Base-by-base conservation (phyloP, 208 protist genomes). In the Trypanosoma brucei region DNA sequence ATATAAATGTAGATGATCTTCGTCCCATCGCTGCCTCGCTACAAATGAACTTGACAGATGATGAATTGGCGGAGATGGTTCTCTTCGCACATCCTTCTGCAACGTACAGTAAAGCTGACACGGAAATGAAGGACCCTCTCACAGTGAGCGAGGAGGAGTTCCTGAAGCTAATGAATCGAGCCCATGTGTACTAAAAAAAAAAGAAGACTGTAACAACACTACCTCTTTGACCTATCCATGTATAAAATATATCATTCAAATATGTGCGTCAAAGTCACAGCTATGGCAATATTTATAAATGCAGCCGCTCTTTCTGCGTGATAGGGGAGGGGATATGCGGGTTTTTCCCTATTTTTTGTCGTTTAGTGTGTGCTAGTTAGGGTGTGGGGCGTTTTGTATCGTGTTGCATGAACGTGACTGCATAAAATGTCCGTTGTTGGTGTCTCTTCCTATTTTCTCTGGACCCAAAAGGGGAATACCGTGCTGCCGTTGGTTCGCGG, bases 61-160 rank as follows among this genome's bases (percentile, higher is more conserved):
- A 98, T 30, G 97, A 99, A 72, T 75, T 99, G 40, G 69, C 88
- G 50, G 95, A 97, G 64, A 99, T 99, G 96, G 94, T 99, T 59
- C 83, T 97, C 11, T 97, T 97, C 73, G 92, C 94, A 9, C 91
- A 97, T 49, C 36, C 70, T 14, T 79, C 89, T 38, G 68, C 72
- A 35, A 70, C 88, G 62, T 78, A 59, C 53, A 65, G 68, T 55
- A 66, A 70, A 62, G 60, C 68, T 1, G 81, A 89, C 53, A 81
- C 79, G 40, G 88, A 87, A 36, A 75, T 78, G 13, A 82, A 82
- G 55, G 84, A 92, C 9, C 59, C 75, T 2, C 45, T 90, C 9
- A 75, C 70, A 6, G 87, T 98, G n/a, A 86, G 68, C 34, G 90
- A 98, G 71, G 85, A 96, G 14, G 95, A 98, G 39, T 98, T 98